Percentiles rank a stretch among this genome's conserved stretches.
Conservation (phyloP, 805 yeast genomes). For the Blastobotrys robertii region DNA sequence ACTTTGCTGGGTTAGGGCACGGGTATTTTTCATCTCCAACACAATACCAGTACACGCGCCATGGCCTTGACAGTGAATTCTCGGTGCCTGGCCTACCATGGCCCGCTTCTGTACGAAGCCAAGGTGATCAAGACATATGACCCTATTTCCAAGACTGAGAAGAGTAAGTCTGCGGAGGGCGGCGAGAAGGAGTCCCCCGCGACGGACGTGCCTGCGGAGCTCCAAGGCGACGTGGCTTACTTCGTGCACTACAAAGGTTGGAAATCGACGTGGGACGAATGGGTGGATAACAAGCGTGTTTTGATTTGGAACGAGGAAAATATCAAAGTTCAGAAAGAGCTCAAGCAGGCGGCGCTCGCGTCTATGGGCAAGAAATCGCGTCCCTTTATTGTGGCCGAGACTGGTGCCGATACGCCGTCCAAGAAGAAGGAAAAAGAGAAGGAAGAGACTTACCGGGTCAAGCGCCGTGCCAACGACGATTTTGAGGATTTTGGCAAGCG, state of each 20-base stretch:
- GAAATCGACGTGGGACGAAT: constrained; percentile 95
- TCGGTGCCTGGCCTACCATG: constrained; percentile 73
- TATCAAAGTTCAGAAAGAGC: constrained; percentile 48
- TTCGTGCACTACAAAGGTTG: constrained; percentile 89
- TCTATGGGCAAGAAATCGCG: constrained; percentile 15
- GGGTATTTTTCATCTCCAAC: no score
- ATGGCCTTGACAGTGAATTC: constrained; percentile 18
- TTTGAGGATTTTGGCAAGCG: constrained; percentile 25
- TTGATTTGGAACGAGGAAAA: constrained; percentile 63
- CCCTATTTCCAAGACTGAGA: constrained; percentile 29
- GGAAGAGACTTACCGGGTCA: constrained; percentile 2
- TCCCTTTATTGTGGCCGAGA: constrained; percentile 7
- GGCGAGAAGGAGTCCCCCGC: constrained; percentile 15
- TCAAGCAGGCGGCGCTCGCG: constrained; percentile 40
- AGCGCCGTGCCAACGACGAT: constrained; percentile 2
- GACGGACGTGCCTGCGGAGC: constrained; percentile 30
- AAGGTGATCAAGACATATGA: constrained; percentile 58
- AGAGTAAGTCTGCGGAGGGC: constrained; percentile 10
- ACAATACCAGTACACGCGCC: background rate
- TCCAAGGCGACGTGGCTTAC: constrained; percentile 36
- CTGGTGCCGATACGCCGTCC: background rate
- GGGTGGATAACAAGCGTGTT: constrained; percentile 70
- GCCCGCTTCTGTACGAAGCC: constrained; percentile 85
- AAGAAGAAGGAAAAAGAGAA: constrained; percentile 9
- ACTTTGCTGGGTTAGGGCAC: no score